These are phyloP conservation scores for Volvariella surrecta DNA, from an alignment of 1,284 basidiomycete species.

Conservation along the genomic window DNA sequence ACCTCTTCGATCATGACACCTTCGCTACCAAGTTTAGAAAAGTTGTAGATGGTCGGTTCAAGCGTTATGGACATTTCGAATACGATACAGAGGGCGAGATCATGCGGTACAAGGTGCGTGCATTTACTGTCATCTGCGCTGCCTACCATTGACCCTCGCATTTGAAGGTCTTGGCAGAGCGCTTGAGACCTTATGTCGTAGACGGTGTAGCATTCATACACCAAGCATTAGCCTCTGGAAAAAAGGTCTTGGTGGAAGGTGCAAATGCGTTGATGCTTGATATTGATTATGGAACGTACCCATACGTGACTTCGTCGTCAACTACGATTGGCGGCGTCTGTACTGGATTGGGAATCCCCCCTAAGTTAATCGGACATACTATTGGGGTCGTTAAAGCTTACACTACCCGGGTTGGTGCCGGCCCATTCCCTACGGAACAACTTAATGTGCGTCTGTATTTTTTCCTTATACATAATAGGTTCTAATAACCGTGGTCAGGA, in stretches of 20 bases:
- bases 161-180: slow-evolving; percentile 69
- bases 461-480: not conserved
- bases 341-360: slow-evolving; percentile 93
- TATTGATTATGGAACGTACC: slow-evolving; percentile 67
- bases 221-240: slow-evolving; percentile 65
- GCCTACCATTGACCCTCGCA: not conserved
- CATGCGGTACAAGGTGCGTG: slow-evolving; percentile 71
- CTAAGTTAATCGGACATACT: slow-evolving; percentile 75
- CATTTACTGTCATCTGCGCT: not conserved
- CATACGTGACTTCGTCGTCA: slow-evolving; percentile 67
- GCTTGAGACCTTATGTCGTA: slow-evolving; percentile 83
- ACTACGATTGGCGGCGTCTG: slow-evolving; percentile 93
- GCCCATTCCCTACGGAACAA: slow-evolving; percentile 96
- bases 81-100: slow-evolving; percentile 99
- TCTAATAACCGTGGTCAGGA: slow-evolving; percentile 35
- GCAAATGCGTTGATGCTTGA: slow-evolving; percentile 99
- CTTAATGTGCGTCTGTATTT: slow-evolving; percentile 54
- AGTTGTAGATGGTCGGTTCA: slow-evolving; percentile 95
- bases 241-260: slow-evolving; percentile 89
- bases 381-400: slow-evolving; percentile 98
- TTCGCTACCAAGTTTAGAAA: slow-evolving; percentile 93
- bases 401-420: slow-evolving; percentile 94
- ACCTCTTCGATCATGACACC: slow-evolving; percentile 83
- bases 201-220: slow-evolving; percentile 87
- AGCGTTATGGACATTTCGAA: slow-evolving; percentile 96